Percentiles rank a stretch among this genome's conserved stretches.
Evolutionary conservation across 2,329 filamentous ascomycete species (phyloP).

Genomic region (Metarhizium brunneum): DNA sequence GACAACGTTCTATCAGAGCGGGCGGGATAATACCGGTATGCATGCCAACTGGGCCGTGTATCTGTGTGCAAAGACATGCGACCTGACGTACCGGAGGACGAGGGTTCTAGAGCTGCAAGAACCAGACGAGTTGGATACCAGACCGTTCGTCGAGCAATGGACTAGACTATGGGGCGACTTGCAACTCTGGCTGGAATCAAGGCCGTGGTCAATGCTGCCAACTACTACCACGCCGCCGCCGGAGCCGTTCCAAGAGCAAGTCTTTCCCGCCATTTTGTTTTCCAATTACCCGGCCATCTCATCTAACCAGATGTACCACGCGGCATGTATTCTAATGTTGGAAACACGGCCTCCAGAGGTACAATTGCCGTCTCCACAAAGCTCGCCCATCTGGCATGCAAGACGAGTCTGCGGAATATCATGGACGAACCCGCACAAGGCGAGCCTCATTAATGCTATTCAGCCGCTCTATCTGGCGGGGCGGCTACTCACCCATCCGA

Average conservation of each 20-base stretch:
- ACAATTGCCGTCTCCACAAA: constrained; percentile 16
- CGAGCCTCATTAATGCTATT: constrained; percentile 40
- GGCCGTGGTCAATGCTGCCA: constrained; percentile 29
- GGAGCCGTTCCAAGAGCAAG: constrained; percentile 13
- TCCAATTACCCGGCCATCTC: constrained; percentile 40
- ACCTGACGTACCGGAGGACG: constrained; percentile 28
- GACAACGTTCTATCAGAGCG: constrained; percentile 17
- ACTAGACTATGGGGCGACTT: constrained; percentile 34
- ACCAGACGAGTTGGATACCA: constrained; percentile 27
- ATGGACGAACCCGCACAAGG: constrained; percentile 26
- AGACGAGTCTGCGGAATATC: constrained; percentile 40
- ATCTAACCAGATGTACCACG: constrained; percentile 42
- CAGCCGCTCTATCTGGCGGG: constrained; percentile 43
- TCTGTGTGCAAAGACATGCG: constrained; percentile 37
- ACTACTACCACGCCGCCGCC: constrained; percentile 15
- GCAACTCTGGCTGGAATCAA: constrained; percentile 33
- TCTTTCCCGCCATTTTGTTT: constrained; percentile 39
- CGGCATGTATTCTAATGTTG: constrained; percentile 29
- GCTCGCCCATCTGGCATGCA: constrained; percentile 3
- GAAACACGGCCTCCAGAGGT: constrained; percentile 27
- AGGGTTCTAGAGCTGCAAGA: constrained; percentile 29
- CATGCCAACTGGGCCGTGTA: constrained; percentile 47
- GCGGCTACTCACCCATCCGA: constrained; percentile 34
- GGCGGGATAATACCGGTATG: constrained; percentile 31
- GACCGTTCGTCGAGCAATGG: constrained; percentile 32